Evolutionary conservation across 2,329 filamentous ascomycete genomes (phyloP).

Genomic region (Ascochyta pisi): DNA sequence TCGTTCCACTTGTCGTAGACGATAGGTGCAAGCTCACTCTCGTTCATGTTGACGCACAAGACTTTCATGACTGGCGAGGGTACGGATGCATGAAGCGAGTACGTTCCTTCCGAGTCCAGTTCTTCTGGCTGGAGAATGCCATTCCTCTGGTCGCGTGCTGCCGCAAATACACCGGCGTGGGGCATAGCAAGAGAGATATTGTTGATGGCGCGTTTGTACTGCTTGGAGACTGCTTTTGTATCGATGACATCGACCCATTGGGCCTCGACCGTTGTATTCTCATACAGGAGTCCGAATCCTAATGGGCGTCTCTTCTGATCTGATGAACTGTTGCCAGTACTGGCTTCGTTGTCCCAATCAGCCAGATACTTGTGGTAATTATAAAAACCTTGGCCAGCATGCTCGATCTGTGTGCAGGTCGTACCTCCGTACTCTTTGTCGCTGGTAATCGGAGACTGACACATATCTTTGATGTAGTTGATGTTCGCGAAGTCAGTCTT

Average conservation of each 20-base stretch:
- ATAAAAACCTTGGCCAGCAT: constrained; percentile 72
- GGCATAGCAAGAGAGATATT: constrained; percentile 82
- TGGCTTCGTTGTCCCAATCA: constrained; percentile 61
- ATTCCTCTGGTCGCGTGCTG: constrained; percentile 68
- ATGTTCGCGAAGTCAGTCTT: constrained; percentile 69
- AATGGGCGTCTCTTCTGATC: constrained; percentile 60
- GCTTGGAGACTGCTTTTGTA: constrained; percentile 58
- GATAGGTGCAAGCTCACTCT: constrained; percentile 66
- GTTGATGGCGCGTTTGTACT: constrained; percentile 68
- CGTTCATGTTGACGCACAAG: constrained; percentile 71
- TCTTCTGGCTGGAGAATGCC: constrained; percentile 71
- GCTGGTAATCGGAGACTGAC: constrained; percentile 65
- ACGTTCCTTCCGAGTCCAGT: constrained; percentile 69
- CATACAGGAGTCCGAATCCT: constrained; percentile 69
- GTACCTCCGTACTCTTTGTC: constrained; percentile 53
- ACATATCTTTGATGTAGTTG: constrained; percentile 61
- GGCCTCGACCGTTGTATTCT: constrained; percentile 74
- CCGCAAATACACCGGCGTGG: constrained; percentile 71
- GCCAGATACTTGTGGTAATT: constrained; percentile 70
- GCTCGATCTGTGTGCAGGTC: constrained; percentile 73
- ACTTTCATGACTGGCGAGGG: constrained; percentile 75
- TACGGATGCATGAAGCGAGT: constrained; percentile 71
- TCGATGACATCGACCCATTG: constrained; percentile 72
- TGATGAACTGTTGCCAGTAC: constrained; percentile 53
- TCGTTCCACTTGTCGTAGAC: constrained; percentile 69